Evolutionary conservation across 441 rosid genomes (phyloP).

Genomic region (Gossypium armourianum): DNA sequence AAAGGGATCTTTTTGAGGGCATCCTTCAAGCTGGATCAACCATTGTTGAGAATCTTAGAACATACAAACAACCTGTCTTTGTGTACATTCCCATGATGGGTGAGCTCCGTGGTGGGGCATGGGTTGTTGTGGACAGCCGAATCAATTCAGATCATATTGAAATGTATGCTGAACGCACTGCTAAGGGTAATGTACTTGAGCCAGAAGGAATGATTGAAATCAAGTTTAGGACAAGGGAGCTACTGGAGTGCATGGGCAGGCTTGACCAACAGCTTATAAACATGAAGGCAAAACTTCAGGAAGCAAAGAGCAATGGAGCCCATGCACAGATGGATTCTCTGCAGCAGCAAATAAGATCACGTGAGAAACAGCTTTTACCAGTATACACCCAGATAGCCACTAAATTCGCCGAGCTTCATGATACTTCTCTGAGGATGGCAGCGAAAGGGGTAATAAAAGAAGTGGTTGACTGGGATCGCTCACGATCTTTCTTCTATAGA

Average conservation of each 20-base stretch:
- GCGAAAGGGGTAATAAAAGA: constrained; percentile 87
- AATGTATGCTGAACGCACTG: constrained; percentile 94
- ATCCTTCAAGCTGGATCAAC: constrained; percentile 98
- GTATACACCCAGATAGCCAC: constrained; percentile 85
- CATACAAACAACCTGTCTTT: constrained; percentile 91
- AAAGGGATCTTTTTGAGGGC: constrained; percentile 95
- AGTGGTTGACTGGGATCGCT: constrained; percentile 72
- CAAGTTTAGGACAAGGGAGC: constrained; percentile 82
- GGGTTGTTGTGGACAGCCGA: constrained; percentile 94
- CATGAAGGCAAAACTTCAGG: constrained; percentile 56
- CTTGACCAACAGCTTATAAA: constrained; percentile 62
- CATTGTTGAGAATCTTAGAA: constrained; percentile 91
- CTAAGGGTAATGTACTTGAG: constrained; percentile 93
- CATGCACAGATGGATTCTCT: constrained; percentile 38
- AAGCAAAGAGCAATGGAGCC: constrained; percentile 45
- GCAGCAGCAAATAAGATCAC: constrained; percentile 59
- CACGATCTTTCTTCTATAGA: constrained; percentile 62
- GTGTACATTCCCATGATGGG: constrained; percentile 98
- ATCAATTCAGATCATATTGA: constrained; percentile 89
- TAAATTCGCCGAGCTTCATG: constrained; percentile 90
- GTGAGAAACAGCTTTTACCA: constrained; percentile 86
- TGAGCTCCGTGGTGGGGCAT: constrained; percentile 98
- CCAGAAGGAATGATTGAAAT: constrained; percentile 98
- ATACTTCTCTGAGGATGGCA: constrained; percentile 87
- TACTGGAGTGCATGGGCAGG: constrained; percentile 94